Conservation (phyloP, 2,329 filamentous ascomycete genomes). For the Pseudogymnoascus sp. region DNA sequence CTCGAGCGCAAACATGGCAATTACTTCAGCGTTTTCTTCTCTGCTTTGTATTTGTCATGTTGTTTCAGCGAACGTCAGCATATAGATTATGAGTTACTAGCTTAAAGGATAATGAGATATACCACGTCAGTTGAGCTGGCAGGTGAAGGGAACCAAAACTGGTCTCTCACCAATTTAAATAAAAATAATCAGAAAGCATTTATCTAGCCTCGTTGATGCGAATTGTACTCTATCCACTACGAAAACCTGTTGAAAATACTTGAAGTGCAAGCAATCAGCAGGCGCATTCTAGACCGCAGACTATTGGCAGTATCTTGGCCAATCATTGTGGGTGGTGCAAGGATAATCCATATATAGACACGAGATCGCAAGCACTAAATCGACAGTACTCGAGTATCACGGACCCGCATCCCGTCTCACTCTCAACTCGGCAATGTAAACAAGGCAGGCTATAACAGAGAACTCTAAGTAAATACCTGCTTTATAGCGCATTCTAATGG, state of each 20-base stretch:
- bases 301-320: not conserved
- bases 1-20: not conserved
- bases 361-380: not conserved
- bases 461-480: not conserved
- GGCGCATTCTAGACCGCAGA: not conserved
- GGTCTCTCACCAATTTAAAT: not conserved
- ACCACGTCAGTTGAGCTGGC: slow-evolving; percentile 2
- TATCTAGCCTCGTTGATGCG: not conserved
- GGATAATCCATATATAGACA: slow-evolving; percentile 9
- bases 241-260: not conserved
- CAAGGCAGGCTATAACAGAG: not conserved
- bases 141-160: not conserved
- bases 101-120: slow-evolving; percentile 6
- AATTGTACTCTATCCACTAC: not conserved
- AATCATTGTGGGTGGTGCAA: not conserved
- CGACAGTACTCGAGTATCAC: slow-evolving; percentile 1
- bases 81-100: slow-evolving; percentile 7
- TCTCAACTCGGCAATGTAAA: not conserved
- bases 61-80: slow-evolving; percentile 3
- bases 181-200: not conserved
- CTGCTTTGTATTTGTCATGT: slow-evolving; percentile 4
- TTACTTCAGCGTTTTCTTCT: not conserved
- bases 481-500: not conserved
- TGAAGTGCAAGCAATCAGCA: not conserved
- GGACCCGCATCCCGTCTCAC: not conserved